Percentiles rank a stretch among this genome's conserved stretches.
These are phyloP conservation scores for Verticillium nubilum DNA, from an alignment of 2,329 filamentous ascomycete genomes.

Conservation along the genomic window DNA sequence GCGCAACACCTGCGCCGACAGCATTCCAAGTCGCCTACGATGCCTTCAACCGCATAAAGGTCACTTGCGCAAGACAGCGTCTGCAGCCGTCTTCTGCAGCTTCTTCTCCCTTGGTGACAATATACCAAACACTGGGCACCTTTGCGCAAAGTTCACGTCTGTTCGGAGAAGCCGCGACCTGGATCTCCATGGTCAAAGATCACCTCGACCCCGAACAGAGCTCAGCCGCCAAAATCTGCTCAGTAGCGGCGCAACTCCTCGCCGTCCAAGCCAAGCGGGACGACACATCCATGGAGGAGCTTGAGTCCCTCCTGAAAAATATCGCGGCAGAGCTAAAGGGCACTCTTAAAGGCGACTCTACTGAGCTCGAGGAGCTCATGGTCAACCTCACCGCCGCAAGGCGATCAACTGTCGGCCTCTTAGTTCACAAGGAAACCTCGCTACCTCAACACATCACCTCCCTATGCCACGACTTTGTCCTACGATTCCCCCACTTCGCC, in stretches of 20 bases:
- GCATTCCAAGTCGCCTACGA: conserved; percentile 34
- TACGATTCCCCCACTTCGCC: conserved; percentile 54
- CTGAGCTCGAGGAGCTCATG: conserved; percentile 57
- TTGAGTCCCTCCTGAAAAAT: conserved; percentile 37
- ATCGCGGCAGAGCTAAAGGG: conserved; percentile 53
- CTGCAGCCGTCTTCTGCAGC: conserved; percentile 28
- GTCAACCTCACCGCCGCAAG: conserved; percentile 49
- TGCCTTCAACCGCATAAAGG: conserved; percentile 23
- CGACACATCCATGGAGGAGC: conserved; percentile 23
- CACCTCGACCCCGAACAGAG: conserved; percentile 32
- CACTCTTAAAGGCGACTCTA: conserved; percentile 51
- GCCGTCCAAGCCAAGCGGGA: conserved; percentile 46
- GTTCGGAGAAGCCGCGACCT: conserved; percentile 47
- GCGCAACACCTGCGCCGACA: conserved; percentile 22
- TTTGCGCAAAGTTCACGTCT: conserved; percentile 39
- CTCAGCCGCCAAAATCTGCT: conserved; percentile 44
- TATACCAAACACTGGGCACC: conserved; percentile 49
- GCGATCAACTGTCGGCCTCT: conserved; percentile 45
- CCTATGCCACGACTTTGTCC: conserved; percentile 50
- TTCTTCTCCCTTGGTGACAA: conserved; percentile 36
- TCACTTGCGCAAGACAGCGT: conserved; percentile 14
- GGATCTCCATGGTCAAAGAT: conserved; percentile 42
- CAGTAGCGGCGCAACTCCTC: conserved; percentile 49
- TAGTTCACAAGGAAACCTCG: conserved; percentile 22
- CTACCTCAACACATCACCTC: conserved; percentile 15